These are phyloP conservation scores for Venturia oleaginea DNA, from an alignment of 2,329 filamentous ascomycete genomes.

Conservation along the genomic window DNA sequence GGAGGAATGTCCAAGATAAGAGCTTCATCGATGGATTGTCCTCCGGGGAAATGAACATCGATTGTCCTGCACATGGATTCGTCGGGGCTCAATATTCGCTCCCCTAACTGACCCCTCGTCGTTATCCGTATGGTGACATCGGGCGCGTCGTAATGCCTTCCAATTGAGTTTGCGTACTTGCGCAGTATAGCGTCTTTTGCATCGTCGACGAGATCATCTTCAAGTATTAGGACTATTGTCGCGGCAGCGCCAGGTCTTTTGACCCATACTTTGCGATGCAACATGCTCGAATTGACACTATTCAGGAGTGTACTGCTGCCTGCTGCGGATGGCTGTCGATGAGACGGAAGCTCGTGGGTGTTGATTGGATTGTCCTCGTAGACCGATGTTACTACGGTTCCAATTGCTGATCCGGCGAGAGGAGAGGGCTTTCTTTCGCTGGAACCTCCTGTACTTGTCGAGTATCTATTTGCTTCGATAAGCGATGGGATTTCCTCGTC, in stretches of 20 bases:
- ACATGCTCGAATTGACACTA: constrained; percentile 12
- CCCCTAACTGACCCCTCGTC: constrained; percentile 54
- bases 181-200: constrained; percentile 83
- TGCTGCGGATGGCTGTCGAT: background rate
- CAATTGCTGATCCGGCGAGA: background rate
- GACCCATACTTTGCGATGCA: constrained; percentile 72
- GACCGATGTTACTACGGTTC: background rate
- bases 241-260: constrained; percentile 77
- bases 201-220: constrained; percentile 90
- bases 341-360: background rate
- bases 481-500: background rate
- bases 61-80: constrained; percentile 71
- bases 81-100: constrained; percentile 72
- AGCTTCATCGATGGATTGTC: constrained; percentile 81
- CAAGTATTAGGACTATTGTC: constrained; percentile 74
- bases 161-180: constrained; percentile 91
- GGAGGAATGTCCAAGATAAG: constrained; percentile 79
- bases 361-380: background rate
- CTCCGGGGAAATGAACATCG: constrained; percentile 75
- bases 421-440: background rate
- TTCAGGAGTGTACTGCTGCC: background rate
- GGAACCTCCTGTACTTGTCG: background rate
- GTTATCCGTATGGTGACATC: constrained; percentile 74
- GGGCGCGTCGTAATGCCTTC: constrained; percentile 79
- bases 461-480: background rate